A percentile compares a stretch with the other conserved stretches of the same genome.
phyloP scores from a whole-genome alignment of 306 rosid species.

The Lupinus albus region DNA sequence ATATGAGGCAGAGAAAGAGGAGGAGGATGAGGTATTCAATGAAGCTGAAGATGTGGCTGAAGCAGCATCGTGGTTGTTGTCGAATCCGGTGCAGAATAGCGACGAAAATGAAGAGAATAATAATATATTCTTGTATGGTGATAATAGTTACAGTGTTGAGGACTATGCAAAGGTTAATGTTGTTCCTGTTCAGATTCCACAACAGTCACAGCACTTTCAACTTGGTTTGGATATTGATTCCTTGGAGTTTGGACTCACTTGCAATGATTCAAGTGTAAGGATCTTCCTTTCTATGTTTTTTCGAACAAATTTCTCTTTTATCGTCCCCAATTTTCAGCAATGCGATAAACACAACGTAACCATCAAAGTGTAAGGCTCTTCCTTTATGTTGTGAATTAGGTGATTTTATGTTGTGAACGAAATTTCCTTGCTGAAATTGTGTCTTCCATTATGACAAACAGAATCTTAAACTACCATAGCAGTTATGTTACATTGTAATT shows the following conservation, averaged over 20 bases:
- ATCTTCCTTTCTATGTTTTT: not conserved
- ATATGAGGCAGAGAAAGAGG: conserved; percentile 38
- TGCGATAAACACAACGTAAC: no score
- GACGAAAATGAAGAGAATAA: conserved; percentile 11
- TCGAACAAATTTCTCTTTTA: no score
- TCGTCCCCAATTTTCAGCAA: no score
- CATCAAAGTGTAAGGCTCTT: no score
- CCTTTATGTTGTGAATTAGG: no score
- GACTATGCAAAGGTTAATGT: conserved; percentile 52
- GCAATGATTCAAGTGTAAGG: conserved; percentile 67
- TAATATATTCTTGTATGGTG: conserved; percentile 51
- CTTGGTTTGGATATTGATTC: conserved; percentile 65
- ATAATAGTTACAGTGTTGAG: conserved; percentile 31
- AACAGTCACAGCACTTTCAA: conserved; percentile 56
- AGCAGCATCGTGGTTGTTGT: conserved; percentile 80
- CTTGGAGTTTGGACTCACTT: conserved; percentile 55
- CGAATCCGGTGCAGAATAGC: conserved; percentile 47
- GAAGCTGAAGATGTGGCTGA: conserved; percentile 62
- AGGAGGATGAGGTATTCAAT: conserved; percentile 36
- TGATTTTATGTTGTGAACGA: no score
- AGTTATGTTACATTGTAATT: no score
- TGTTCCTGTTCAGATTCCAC: conserved; percentile 49
- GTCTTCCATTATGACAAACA: no score
- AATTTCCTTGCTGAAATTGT: no score
- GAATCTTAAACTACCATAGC: no score